Evolutionary conservation across 352 stramenopile genomes (phyloP), one percentile per base, ranked within the genome.

Genomic region (Globisporangium echinulatum): DNA sequence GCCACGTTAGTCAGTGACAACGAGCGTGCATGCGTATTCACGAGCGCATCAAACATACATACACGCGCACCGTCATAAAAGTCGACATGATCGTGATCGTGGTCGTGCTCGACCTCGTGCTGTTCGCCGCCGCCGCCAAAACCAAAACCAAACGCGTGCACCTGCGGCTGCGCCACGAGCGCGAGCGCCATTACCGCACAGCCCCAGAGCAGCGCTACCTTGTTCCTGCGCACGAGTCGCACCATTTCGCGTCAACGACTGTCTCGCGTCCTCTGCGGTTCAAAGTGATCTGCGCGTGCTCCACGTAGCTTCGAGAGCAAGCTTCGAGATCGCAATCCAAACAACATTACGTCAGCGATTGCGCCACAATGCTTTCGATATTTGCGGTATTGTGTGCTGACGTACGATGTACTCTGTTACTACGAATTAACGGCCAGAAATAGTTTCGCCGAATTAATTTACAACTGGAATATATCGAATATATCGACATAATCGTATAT

Each of bases 81-180:
- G 59, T 93, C 84, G 15, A 87, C 72, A 49, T 92, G 78, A 0
- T 81, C 70, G 11, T 89, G 71, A 2, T 85, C 54, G 56, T 87
- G 71, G n/a, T 85, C 54, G 44, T 79, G 69, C 13, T 53, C 67
- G 17, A 74, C 67, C 4, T 52, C 69, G 10, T 70, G 66, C 25
- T 72, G 56, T 5, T 25, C 11, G 6, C 46, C 46, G 54, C 72
- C 76, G 49, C 75, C 77, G 36, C 75, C 75, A 51, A 87, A 87
- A 42, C 79, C 74, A 36, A 86, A 86, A 37, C 57, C 62, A 49
- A 80, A 90, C 51, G 60, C 73, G 52, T 59, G 56, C 19, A 65
- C 68, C n/a, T 75, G 61, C 17, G 60, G 62, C 39, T 77, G 59
- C 9, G 63, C 53, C 49, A 79, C 39, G n/a, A 85, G 64, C 13